phyloP scores from a whole-genome alignment of 352 stramenopile species.

The Thalassiosira ordinaria region DNA sequence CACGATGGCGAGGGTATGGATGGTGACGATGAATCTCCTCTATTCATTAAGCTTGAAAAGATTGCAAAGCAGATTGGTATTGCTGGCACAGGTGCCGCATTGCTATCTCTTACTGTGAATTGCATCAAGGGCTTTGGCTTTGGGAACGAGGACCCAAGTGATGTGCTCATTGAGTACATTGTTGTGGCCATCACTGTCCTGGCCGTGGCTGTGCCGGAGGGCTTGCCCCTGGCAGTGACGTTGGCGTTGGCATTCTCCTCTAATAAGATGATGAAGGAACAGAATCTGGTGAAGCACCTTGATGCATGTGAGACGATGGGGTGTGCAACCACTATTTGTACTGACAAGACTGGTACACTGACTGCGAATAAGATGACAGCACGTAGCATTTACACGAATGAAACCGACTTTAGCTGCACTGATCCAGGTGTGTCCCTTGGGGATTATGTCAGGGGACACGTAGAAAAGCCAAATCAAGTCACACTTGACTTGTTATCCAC shows the following conservation, averaged over 20 bases:
- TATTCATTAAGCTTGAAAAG: constrained; percentile 81
- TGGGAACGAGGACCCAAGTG: constrained; percentile 35
- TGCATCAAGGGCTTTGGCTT: constrained; percentile 80
- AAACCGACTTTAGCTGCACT: constrained; percentile 68
- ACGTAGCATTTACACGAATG: constrained; percentile 88
- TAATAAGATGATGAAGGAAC: constrained; percentile 98
- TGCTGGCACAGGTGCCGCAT: constrained; percentile 64
- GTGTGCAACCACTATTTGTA: constrained; percentile 98
- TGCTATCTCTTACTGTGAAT: constrained; percentile 70
- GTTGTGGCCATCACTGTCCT: constrained; percentile 92
- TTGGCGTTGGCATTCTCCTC: constrained; percentile 96
- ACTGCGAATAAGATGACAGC: constrained; percentile 99
- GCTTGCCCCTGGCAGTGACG: constrained; percentile 96
- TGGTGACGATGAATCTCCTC: constrained; percentile 69
- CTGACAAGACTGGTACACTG: constrained; percentile 95
- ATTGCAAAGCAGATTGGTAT: constrained; percentile 84
- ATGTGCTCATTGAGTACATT: constrained; percentile 91
- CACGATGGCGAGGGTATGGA: constrained; percentile 71
- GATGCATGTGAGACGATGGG: constrained; percentile 98
- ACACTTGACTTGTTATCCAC: constrained; percentile 62
- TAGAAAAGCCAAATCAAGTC: constrained; percentile 22
- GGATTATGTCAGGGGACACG: constrained; percentile 58
- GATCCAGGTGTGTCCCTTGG: constrained; percentile 65
- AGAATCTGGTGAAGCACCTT: constrained; percentile 98
- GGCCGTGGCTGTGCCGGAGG: constrained; percentile 97